A percentile compares a stretch with the other conserved stretches of the same genome.
Evolutionary conservation across 345 rosid species (phyloP).

Genomic region (Hypericum androsaemum): DNA sequence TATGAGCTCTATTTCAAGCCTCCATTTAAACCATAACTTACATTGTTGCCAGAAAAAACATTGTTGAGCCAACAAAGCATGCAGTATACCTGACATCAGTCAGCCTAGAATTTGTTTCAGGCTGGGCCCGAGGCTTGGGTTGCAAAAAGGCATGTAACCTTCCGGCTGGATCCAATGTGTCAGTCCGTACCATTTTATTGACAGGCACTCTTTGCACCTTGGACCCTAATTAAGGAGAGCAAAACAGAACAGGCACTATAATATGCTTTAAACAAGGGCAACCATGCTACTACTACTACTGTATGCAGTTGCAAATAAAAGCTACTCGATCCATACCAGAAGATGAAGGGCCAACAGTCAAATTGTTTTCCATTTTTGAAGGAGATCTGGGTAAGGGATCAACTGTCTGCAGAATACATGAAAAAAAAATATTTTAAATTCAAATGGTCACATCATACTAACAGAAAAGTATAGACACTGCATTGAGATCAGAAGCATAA

Average conservation of each 20-base stretch:
- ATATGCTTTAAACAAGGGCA: conserved; percentile 7
- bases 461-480: background rate
- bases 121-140: conserved; percentile 33
- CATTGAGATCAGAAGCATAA: background rate
- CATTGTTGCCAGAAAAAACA: no score
- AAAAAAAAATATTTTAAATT: conserved; percentile 4
- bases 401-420: conserved; percentile 37
- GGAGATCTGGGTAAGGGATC: conserved; percentile 43
- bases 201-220: conserved; percentile 67
- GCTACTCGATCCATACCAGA: conserved; percentile 13
- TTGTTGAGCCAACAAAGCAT: no score
- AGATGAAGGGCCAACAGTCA: conserved; percentile 21
- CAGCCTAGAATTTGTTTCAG: conserved; percentile 40
- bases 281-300: background rate
- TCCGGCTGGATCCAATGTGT: conserved; percentile 84
- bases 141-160: conserved; percentile 73
- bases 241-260: conserved; percentile 12
- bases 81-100: conserved; percentile 53
- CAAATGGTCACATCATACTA: conserved; percentile 5
- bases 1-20: no score
- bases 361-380: conserved; percentile 29
- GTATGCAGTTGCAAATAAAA: conserved; percentile 2
- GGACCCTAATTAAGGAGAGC: conserved; percentile 31
- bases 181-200: conserved; percentile 81
- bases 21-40: no score